Base-by-base conservation (phyloP, 805 yeast genomes). In the Yarrowia sp. region DNA sequence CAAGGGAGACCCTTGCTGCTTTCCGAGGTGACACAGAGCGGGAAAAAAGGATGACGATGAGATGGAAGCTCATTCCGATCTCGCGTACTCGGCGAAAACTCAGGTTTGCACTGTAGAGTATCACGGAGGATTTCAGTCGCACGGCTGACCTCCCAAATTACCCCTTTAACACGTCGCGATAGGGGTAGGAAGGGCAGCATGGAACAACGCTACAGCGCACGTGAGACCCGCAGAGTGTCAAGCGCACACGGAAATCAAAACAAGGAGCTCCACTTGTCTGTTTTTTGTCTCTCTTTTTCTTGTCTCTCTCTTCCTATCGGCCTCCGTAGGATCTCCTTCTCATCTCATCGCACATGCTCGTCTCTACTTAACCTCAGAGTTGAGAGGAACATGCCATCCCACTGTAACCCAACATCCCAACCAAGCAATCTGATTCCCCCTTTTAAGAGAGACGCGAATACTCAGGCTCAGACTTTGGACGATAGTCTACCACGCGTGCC, bases 111-210 rank as follows among this genome's bases (percentile, higher is more conserved):
- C 40, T 38, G 40, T 9, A 38, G 40, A 11, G 40, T 38, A 26
- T 26, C 32, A 26, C 32, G 35, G n/a, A 12, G 8, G 9, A n/a
- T 15, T 26, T 32, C 38, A 14, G 14, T 9, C 22, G 53, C 16
- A 49, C 53, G 53, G 53, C 53, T 49, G 53, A 49, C 53, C 53
- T 49, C 40, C 53, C 53, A 32, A 48, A 15, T 32, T 49, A 49
- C 53, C 53, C 53, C 53, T 49, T 49, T 32, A 32, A 49, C 53
- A 49, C 53, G 53, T 49, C 53, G 11, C 38, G 40, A n/a, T 49
- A 49, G 53, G 53, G 40, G 53, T 15, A 15, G 7, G 3, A 14
- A 5, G 32, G 2, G 32, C 32, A 26, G 32, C 32, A 26, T 26
- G 32, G 32, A 26, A 26, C 32, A 26, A 26, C 32, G 7, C 32